phyloP scores from a whole-genome alignment of 345 rosid species.

The Boechera retrofracta region DNA sequence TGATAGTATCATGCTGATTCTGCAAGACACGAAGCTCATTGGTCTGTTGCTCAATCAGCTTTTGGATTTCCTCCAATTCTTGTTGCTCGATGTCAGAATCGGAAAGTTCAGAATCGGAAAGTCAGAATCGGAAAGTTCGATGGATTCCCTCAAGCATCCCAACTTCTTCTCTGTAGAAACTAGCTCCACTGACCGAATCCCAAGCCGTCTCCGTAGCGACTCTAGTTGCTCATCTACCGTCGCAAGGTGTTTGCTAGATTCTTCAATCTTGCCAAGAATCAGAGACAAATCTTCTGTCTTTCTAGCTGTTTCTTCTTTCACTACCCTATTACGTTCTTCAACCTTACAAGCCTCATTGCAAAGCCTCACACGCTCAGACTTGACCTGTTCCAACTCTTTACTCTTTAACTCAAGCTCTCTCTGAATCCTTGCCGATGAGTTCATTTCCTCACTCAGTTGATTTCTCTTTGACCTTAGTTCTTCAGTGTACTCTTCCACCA shows the following conservation, averaged over 20 bases:
- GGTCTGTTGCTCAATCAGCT: slow-evolving; percentile 24
- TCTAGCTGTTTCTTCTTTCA: slow-evolving; percentile 15
- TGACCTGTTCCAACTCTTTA: not conserved
- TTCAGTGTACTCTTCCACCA: slow-evolving; percentile 18
- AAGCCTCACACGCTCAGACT: not conserved
- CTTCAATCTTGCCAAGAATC: slow-evolving; percentile 5
- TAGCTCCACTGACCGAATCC: slow-evolving; percentile 5
- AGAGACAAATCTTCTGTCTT: not conserved
- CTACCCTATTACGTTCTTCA: not conserved
- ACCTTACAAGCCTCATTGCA: slow-evolving; percentile 7
- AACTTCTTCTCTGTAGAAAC: slow-evolving; percentile 18
- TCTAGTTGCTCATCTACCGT: slow-evolving; percentile 8
- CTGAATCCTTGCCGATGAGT: not conserved
- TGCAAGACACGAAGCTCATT: slow-evolving; percentile 20
- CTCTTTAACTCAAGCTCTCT: slow-evolving; percentile 21
- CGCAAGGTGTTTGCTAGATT: slow-evolving; percentile 17
- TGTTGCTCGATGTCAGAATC: not conserved
- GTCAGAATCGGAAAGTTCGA: slow-evolving; percentile 12
- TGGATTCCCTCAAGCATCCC: slow-evolving; percentile 16
- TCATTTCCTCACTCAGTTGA: not conserved
- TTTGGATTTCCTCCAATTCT: slow-evolving; percentile 17
- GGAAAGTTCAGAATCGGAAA: slow-evolving; percentile 2
- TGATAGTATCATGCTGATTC: not conserved
- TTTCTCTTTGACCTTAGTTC: slow-evolving; percentile 27
- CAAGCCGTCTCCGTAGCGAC: not conserved